A percentile compares a stretch with the other conserved stretches of the same genome.
Conservation (phyloP, 208 protist genomes). For the Crithidia thermophila region DNA sequence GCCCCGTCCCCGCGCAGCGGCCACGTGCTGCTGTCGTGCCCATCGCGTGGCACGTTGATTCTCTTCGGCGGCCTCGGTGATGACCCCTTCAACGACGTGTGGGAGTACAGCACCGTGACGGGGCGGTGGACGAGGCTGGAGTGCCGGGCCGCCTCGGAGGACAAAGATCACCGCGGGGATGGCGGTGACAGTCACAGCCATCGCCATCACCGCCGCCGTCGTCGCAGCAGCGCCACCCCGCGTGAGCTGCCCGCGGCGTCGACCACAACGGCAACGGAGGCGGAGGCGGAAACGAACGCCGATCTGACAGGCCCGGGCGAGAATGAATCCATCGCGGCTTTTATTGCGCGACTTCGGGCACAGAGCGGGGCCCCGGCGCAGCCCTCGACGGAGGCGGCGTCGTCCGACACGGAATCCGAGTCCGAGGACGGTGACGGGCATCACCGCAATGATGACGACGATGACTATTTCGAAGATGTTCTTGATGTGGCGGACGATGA, state of each 20-base stretch:
- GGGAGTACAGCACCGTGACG: conserved; percentile 46
- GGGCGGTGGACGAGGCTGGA: conserved; percentile 46
- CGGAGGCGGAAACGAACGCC: background rate
- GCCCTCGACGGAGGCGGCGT: too few species aligned
- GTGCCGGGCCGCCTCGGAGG: too few species aligned
- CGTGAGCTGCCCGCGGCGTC: too few species aligned
- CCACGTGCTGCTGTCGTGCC: conserved; percentile 49
- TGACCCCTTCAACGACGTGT: conserved; percentile 56
- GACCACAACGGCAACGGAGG: background rate
- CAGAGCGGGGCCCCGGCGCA: too few species aligned
- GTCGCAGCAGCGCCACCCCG: background rate
- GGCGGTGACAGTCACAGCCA: too few species aligned
- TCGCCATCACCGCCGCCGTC: too few species aligned
- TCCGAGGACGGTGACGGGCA: background rate
- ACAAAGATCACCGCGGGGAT: too few species aligned
- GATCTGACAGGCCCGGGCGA: background rate
- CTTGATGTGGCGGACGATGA: background rate
- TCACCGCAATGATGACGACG: background rate
- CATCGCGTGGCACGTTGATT: conserved; percentile 39
- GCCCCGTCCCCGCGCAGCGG: conserved; percentile 53
- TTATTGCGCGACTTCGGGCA: conserved; percentile 7
- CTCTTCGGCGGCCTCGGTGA: conserved; percentile 57
- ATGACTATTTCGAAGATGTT: background rate
- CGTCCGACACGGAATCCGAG: too few species aligned
- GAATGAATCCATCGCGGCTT: background rate